A percentile compares a stretch with the other conserved stretches of the same genome.
Conservation (phyloP, 106 monocot species). For the Dioscorea dumetorum region DNA sequence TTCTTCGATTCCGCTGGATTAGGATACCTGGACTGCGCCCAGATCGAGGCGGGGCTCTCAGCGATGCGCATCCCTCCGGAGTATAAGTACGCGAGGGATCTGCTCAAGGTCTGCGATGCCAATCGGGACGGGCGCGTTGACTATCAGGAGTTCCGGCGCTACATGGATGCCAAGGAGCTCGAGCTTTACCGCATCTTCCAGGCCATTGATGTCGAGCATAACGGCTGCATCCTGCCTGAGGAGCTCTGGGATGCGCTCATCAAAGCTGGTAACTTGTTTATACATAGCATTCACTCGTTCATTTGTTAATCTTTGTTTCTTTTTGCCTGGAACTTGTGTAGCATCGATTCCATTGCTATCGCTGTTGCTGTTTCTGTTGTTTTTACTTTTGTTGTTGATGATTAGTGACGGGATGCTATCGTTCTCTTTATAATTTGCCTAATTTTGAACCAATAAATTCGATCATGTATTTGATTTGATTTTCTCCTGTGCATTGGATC, state of each 20-base stretch:
- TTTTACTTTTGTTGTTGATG: no score
- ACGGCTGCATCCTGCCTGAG: conserved; percentile 89
- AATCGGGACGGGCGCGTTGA: conserved; percentile 71
- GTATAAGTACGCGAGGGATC: conserved; percentile 87
- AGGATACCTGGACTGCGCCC: conserved; percentile 62
- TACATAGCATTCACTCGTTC: no score
- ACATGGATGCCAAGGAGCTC: conserved; percentile 91
- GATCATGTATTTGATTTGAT: no score
- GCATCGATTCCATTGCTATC: no score
- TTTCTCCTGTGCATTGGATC: no score
- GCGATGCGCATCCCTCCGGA: conserved; percentile 68
- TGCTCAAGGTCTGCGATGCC: conserved; percentile 75
- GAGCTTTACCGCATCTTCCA: conserved; percentile 95
- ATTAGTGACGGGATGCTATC: no score
- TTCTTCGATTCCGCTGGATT: conserved; percentile 55
- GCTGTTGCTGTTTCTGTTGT: no score
- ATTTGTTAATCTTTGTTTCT: no score
- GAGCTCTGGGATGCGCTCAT: conserved; percentile 91
- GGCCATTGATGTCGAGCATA: conserved; percentile 92
- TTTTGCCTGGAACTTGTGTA: no score
- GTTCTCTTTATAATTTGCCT: no score
- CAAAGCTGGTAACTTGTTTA: conserved; percentile 59
- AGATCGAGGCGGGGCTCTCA: conserved; percentile 68
- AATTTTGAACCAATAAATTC: no score
- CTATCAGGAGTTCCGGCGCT: conserved; percentile 63